phyloP scores from a whole-genome alignment of 2,329 filamentous ascomycete species.

The Didymellaceae sp. region DNA sequence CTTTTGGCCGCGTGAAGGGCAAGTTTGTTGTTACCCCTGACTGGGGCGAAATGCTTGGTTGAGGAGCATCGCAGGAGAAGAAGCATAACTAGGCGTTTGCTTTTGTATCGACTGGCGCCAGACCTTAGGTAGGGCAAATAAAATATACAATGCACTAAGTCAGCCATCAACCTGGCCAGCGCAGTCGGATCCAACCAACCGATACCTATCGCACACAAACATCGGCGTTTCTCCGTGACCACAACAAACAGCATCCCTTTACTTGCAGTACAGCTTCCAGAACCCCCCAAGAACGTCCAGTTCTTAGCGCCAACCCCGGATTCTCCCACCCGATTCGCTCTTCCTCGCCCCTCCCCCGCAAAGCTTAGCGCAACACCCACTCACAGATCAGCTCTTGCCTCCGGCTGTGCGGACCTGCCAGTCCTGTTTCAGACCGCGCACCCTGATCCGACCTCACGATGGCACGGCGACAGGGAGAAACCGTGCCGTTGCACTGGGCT shows the following conservation, averaged over 20 bases:
- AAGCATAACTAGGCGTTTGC: slow-evolving; percentile 5
- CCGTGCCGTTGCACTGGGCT: slow-evolving; percentile 7
- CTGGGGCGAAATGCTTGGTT: slow-evolving; percentile 60
- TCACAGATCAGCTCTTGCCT: not conserved
- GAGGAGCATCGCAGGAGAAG: not conserved
- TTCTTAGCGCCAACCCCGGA: slow-evolving; percentile 5
- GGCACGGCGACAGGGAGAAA: slow-evolving; percentile 2
- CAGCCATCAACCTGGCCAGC: not conserved
- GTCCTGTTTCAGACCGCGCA: slow-evolving; percentile 7
- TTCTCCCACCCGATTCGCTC: slow-evolving; percentile 12
- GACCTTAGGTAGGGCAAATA: not conserved
- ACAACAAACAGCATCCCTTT: not conserved
- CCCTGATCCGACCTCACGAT: slow-evolving; percentile 14
- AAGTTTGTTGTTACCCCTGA: slow-evolving; percentile 70
- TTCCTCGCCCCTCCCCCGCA: slow-evolving; percentile 14
- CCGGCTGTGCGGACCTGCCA: slow-evolving; percentile 13
- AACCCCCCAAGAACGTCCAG: not conserved
- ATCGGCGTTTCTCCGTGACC: slow-evolving; percentile 2
- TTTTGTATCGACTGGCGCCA: slow-evolving; percentile 5
- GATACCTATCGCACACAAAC: not conserved
- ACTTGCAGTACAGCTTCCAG: slow-evolving; percentile 10
- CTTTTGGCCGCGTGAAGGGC: slow-evolving; percentile 67
- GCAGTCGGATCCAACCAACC: too few species aligned
- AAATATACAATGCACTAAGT: not conserved
- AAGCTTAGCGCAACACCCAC: slow-evolving; percentile 11